phyloP scores from a whole-genome alignment of 495 filamentous ascomycete genomes.

The Xylaria longipes region DNA sequence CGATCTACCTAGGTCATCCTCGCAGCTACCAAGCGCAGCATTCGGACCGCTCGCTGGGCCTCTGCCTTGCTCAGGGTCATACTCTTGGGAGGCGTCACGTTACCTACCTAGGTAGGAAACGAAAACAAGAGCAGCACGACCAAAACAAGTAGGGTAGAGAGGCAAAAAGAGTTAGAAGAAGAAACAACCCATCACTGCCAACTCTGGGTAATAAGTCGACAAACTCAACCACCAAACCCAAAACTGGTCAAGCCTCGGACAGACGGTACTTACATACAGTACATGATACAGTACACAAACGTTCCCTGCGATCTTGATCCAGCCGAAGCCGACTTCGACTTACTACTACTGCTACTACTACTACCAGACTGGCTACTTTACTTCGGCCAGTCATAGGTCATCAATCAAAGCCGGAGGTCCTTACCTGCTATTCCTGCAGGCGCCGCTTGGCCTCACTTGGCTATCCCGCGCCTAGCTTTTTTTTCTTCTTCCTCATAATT shows the following conservation, averaged over 20 bases:
- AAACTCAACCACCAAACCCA: neutral
- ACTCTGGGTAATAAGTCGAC: neutral
- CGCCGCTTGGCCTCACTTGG: conserved; percentile 24
- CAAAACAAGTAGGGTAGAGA: neutral
- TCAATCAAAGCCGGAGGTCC: conserved; percentile 21
- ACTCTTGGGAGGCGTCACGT: neutral
- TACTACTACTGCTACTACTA: too few relatives aligned
- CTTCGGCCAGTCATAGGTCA: conserved; percentile 11
- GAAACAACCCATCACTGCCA: neutral
- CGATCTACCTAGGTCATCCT: conserved; percentile 28
- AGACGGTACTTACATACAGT: neutral
- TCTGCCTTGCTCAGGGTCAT: conserved; percentile 16
- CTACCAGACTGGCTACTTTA: conserved; percentile 5
- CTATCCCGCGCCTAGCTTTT: conserved; percentile 39
- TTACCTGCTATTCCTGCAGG: conserved; percentile 18
- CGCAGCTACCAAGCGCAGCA: conserved; percentile 25
- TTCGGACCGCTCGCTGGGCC: conserved; percentile 26
- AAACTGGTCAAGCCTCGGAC: conserved; percentile 1
- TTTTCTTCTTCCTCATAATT: conserved; percentile 32
- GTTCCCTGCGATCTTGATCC: neutral
- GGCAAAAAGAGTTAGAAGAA: neutral
- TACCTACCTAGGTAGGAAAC: neutral
- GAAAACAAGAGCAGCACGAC: neutral
- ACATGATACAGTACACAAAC: neutral
- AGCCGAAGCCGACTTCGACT: conserved; percentile 1